These are phyloP conservation scores for Carex scoparia DNA, from an alignment of 176 grass and related monocot genomes.

Conservation along the genomic window DNA sequence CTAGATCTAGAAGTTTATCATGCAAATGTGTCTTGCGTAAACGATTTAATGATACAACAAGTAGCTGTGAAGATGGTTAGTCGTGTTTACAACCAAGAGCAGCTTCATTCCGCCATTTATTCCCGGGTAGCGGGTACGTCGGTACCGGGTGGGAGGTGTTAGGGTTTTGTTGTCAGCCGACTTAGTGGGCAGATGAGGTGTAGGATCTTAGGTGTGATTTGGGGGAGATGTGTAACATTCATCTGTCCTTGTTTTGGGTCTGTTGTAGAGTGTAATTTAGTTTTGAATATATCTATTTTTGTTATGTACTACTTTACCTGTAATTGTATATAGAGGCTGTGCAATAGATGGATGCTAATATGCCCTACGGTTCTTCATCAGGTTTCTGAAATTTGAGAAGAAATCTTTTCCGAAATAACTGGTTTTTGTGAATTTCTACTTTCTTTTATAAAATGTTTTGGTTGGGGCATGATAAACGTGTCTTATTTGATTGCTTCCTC, in stretches of 20 bases:
- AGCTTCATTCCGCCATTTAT: conserved; percentile 66
- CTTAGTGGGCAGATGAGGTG: background rate
- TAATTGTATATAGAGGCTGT: conserved; percentile 27
- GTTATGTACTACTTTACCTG: conserved; percentile 10
- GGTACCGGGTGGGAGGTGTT: conserved; percentile 17
- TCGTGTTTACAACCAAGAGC: conserved; percentile 65
- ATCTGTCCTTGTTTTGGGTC: background rate
- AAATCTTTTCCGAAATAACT: background rate
- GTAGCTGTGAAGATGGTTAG: conserved; percentile 67
- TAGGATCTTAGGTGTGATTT: background rate
- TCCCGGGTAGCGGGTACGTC: conserved; percentile 35
- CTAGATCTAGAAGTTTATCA: conserved; percentile 86
- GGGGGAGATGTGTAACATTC: background rate
- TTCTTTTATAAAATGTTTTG: background rate
- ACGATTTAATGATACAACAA: conserved; percentile 98
- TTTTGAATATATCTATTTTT: background rate
- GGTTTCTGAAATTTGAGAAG: background rate
- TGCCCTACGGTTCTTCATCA: conserved; percentile 6
- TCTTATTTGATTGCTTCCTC: background rate
- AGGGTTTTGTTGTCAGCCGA: background rate
- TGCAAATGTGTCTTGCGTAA: conserved; percentile 75
- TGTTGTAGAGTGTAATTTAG: conserved; percentile 28
- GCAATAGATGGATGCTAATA: conserved; percentile 22
- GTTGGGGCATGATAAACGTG: conserved; percentile 6
- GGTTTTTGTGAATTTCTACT: background rate